A percentile compares a stretch with the other conserved stretches of the same genome.
These are phyloP conservation scores for Pseudotsuga menziesii DNA, from an alignment of 75 land plant species.

Conservation along the genomic window DNA sequence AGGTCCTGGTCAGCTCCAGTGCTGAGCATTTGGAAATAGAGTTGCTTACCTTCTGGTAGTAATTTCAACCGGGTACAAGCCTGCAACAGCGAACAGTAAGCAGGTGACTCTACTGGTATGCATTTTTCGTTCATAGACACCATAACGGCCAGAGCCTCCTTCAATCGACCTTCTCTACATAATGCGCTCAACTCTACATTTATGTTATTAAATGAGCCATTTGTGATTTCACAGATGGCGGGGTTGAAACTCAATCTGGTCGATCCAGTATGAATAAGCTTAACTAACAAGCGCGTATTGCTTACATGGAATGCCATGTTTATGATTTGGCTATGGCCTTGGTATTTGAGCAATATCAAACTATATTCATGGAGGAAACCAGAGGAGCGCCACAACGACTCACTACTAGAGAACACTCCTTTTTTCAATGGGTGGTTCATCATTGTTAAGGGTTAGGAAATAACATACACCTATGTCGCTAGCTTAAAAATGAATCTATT, in stretches of 20 bases:
- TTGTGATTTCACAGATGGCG: background rate
- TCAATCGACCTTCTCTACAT: constrained; percentile 4
- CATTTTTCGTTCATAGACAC: background rate
- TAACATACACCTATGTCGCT: too few species aligned
- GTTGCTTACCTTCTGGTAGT: background rate
- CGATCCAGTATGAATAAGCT: background rate
- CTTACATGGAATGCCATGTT: background rate
- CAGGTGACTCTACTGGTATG: background rate
- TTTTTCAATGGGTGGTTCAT: too few species aligned
- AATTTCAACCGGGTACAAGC: background rate
- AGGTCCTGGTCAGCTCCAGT: background rate
- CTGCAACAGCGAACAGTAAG: background rate
- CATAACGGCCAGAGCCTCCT: background rate
- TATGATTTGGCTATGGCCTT: background rate
- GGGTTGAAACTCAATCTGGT: background rate
- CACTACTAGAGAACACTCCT: too few species aligned
- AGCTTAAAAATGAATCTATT: too few species aligned
- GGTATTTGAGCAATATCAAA: too few species aligned
- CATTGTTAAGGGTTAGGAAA: too few species aligned
- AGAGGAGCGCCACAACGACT: too few species aligned
- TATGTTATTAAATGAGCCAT: background rate
- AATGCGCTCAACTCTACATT: background rate
- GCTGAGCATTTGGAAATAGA: background rate
- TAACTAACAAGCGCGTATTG: background rate
- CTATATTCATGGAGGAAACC: too few species aligned